Evolutionary conservation across 306 rosid genomes (phyloP).

Genomic region (Benincasa hispida): DNA sequence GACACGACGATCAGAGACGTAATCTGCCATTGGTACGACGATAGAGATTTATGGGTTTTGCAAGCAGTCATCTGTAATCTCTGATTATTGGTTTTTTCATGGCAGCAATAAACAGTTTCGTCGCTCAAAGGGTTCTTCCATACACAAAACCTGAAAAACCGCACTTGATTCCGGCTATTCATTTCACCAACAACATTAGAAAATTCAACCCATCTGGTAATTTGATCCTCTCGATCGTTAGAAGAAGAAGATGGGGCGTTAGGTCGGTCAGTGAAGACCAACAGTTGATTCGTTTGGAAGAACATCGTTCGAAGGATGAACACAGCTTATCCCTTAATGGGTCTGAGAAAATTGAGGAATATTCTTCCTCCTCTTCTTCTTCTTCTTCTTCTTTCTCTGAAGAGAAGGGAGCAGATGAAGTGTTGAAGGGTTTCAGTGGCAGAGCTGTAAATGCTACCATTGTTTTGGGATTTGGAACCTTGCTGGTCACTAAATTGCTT

Average conservation of each 20-base stretch:
- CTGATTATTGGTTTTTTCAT: conserved; percentile 14
- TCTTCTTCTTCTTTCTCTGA: conserved; percentile 14
- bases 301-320: conserved; percentile 13
- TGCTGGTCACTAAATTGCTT: conserved; percentile 70
- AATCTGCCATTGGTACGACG: not conserved
- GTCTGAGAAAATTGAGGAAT: conserved; percentile 20
- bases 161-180: conserved; percentile 3
- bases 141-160: conserved; percentile 16
- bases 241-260: conserved; percentile 26
- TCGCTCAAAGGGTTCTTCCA: conserved; percentile 17
- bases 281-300: conserved; percentile 30
- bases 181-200: conserved; percentile 11
- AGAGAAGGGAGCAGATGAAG: conserved; percentile 16
- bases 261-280: conserved; percentile 43
- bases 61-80: not conserved
- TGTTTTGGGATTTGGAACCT: conserved; percentile 79
- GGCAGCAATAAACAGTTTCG: conserved; percentile 31
- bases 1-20: not conserved
- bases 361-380: conserved; percentile 13
- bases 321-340: conserved; percentile 16
- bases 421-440: conserved; percentile 23
- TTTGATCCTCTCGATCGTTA: conserved; percentile 6
- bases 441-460: conserved; percentile 57
- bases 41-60: not conserved
- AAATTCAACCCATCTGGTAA: conserved; percentile 9